Evolutionary conservation across 202 grass and related monocot genomes (phyloP).

Genomic region (Alloteropsis angusta): DNA sequence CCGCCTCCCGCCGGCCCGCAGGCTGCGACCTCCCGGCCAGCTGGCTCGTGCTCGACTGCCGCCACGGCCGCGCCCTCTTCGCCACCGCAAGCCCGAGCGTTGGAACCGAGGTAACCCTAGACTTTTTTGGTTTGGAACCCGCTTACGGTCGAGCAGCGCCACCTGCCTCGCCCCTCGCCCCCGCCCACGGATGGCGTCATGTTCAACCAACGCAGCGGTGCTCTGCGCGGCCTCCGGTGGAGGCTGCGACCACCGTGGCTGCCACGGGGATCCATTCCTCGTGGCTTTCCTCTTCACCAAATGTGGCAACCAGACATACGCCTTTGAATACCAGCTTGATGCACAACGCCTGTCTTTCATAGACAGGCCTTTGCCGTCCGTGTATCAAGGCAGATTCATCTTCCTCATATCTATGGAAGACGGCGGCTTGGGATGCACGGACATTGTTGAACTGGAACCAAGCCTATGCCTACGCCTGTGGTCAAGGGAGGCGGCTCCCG

Average conservation of each 20-base stretch:
- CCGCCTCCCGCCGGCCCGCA: neutral
- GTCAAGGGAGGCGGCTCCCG: neutral
- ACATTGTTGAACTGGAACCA: neutral
- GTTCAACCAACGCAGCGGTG: neutral
- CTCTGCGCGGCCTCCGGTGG: neutral
- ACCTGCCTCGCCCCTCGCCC: neutral
- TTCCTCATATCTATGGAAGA: neutral
- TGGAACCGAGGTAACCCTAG: neutral
- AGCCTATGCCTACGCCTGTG: neutral
- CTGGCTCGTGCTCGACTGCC: neutral
- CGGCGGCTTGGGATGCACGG: neutral
- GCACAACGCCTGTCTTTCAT: neutral
- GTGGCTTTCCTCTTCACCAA: neutral
- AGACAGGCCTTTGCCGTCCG: accelerated
- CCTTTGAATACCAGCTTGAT: neutral
- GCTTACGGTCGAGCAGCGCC: neutral
- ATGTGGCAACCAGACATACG: no score
- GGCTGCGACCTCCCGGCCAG: neutral
- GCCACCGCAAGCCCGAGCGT: neutral
- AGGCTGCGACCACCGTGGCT: neutral
- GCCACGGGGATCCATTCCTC: neutral
- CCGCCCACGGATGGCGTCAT: neutral
- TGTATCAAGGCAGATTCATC: no score
- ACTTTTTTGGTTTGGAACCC: neutral
- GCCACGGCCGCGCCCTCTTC: constrained; percentile 9